A percentile compares a stretch with the other conserved stretches of the same genome.
These are phyloP conservation scores for Colletotrichum sidae DNA, from an alignment of 2,329 filamentous ascomycete genomes.

Conservation along the genomic window DNA sequence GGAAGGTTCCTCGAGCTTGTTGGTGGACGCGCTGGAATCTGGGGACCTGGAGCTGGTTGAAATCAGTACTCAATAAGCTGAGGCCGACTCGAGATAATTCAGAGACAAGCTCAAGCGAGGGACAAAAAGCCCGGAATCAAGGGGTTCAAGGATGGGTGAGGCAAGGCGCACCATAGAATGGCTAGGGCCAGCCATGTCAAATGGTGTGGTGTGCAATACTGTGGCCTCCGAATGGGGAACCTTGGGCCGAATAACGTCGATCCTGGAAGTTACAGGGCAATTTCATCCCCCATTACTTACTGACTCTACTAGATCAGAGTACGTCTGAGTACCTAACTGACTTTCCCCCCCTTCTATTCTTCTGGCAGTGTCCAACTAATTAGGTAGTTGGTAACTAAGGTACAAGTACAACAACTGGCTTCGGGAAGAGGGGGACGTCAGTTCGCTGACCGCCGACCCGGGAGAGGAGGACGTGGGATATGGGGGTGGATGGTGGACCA, in stretches of 20 bases:
- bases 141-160: constrained; percentile 22
- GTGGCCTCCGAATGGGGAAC: no score
- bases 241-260: no score
- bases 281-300: no score
- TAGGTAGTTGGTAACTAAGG: no score
- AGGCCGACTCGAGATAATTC: constrained; percentile 4
- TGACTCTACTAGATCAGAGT: no score
- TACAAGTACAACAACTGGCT: no score
- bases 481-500: neutral
- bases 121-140: constrained; percentile 9
- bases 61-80: constrained; percentile 9
- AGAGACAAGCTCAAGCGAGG: constrained; percentile 28
- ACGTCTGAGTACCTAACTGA: no score
- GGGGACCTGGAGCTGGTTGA: constrained; percentile 8
- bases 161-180: constrained; percentile 10
- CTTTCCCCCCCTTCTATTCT: no score
- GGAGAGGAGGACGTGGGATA: neutral
- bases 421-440: no score
- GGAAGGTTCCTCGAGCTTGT: constrained; percentile 11
- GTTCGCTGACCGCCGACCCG: neutral
- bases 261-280: no score
- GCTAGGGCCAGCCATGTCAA: constrained; percentile 5
- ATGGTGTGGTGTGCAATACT: neutral
- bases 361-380: no score
- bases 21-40: constrained; percentile 14